phyloP scores from a whole-genome alignment of 352 stramenopile genomes.

The Halophytophthora polymorphica region DNA sequence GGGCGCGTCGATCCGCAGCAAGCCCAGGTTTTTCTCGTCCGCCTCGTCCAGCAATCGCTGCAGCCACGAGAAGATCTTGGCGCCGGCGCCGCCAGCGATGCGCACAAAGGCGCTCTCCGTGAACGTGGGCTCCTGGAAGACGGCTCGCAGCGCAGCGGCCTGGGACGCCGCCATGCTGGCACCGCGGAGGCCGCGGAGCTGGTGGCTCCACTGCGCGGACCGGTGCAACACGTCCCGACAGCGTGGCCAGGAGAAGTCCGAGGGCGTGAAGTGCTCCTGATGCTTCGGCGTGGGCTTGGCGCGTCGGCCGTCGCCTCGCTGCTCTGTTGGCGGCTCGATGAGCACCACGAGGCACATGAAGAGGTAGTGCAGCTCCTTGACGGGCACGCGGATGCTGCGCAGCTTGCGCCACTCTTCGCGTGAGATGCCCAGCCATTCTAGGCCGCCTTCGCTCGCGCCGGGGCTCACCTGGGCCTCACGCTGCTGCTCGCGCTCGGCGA shows the following conservation, averaged over 20 bases:
- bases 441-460: slow-evolving; percentile 19
- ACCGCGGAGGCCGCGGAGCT: slow-evolving; percentile 35
- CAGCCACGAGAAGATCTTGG: slow-evolving; percentile 64
- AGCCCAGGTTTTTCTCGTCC: slow-evolving; percentile 50
- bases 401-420: slow-evolving; percentile 66
- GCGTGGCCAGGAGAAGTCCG: slow-evolving; percentile 57
- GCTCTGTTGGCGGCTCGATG: slow-evolving; percentile 48
- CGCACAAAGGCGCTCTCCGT: slow-evolving; percentile 50
- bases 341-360: slow-evolving; percentile 79
- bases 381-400: slow-evolving; percentile 54
- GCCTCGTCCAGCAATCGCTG: slow-evolving; percentile 58
- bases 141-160: slow-evolving; percentile 42
- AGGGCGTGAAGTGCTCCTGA: slow-evolving; percentile 50
- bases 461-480: slow-evolving; percentile 10
- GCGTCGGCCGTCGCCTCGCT: slow-evolving; percentile 21
- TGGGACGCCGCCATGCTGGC: slow-evolving; percentile 41
- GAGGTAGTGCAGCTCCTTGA: slow-evolving; percentile 72
- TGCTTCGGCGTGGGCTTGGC: slow-evolving; percentile 36
- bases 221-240: slow-evolving; percentile 64
- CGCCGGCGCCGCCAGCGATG: slow-evolving; percentile 43
- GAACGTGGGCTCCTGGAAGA: slow-evolving; percentile 62
- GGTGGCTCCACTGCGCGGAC: slow-evolving; percentile 38
- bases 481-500: slow-evolving; percentile 26
- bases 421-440: slow-evolving; percentile 69
- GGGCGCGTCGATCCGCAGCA: slow-evolving; percentile 22